Conservation (phyloP, 1,284 basidiomycete species). For the Trichosporon faecale region DNA sequence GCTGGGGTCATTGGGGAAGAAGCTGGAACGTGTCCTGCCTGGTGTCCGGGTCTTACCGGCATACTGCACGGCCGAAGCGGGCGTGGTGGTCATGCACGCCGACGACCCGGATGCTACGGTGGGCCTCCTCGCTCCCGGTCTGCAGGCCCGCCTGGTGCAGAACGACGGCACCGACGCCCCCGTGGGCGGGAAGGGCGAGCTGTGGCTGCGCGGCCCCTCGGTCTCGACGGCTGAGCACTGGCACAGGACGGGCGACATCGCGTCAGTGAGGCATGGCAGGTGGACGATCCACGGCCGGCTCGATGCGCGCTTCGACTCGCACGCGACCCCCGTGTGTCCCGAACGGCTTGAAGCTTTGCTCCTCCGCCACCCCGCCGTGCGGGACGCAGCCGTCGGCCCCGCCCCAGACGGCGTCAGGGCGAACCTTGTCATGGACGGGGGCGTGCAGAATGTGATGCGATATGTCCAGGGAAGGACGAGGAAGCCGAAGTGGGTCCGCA, state of each 20-base stretch:
- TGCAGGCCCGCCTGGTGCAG: conserved; percentile 69
- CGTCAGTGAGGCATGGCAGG: conserved; percentile 23
- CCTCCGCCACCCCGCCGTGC: conserved; percentile 66
- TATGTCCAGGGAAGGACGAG: neutral
- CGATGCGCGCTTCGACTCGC: conserved; percentile 79
- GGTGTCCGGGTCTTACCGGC: neutral
- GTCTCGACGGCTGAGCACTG: conserved; percentile 73
- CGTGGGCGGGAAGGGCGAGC: conserved; percentile 65
- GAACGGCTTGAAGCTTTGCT: conserved; percentile 75
- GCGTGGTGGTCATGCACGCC: neutral
- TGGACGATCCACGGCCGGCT: conserved; percentile 50
- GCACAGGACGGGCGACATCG: conserved; percentile 82
- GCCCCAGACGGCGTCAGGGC: neutral
- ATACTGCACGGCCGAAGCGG: neutral
- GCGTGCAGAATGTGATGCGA: neutral
- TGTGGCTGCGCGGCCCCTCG: conserved; percentile 69
- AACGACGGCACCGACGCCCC: conserved; percentile 50
- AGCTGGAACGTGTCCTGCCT: neutral
- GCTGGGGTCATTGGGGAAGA: neutral
- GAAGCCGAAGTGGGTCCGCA: neutral
- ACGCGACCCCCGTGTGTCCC: conserved; percentile 63
- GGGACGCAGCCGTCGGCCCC: conserved; percentile 64
- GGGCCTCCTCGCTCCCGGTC: conserved; percentile 63
- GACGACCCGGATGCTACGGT: neutral
- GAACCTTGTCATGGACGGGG: neutral